phyloP scores from a whole-genome alignment of 1,139 yeast genomes.

The Kodamaea arcana region DNA sequence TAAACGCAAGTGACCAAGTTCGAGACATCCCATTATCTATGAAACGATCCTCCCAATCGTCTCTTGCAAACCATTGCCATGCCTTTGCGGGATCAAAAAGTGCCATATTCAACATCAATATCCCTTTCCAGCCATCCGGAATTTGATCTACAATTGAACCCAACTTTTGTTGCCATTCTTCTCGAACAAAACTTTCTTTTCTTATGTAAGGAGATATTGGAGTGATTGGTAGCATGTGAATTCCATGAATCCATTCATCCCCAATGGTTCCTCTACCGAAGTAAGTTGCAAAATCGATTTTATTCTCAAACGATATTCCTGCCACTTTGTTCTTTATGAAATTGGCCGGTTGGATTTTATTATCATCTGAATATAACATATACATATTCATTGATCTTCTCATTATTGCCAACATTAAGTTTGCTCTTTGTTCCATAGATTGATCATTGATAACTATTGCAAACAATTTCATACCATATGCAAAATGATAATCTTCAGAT shows the following conservation, averaged over 20 bases:
- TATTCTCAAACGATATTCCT: constrained; percentile 45
- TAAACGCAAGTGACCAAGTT: constrained; percentile 43
- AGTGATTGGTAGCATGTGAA: constrained; percentile 46
- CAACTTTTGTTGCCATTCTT: constrained; percentile 42
- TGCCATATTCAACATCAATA: constrained; percentile 38
- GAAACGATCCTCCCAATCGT: constrained; percentile 34
- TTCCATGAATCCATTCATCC: constrained; percentile 47
- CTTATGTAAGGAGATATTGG: constrained; percentile 41
- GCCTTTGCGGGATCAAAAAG: constrained; percentile 33
- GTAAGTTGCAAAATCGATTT: constrained; percentile 42
- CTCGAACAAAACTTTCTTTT: constrained; percentile 31
- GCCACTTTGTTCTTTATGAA: constrained; percentile 41
- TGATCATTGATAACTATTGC: constrained; percentile 31
- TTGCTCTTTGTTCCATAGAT: constrained; percentile 36
- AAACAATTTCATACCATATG: constrained; percentile 40
- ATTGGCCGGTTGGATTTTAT: constrained; percentile 34
- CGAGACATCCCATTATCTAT: constrained; percentile 45
- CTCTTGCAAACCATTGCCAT: constrained; percentile 38
- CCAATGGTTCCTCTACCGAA: constrained; percentile 42
- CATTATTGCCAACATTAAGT: constrained; percentile 42
- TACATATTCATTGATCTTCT: constrained; percentile 40
- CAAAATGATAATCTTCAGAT: constrained; percentile 45
- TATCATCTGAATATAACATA: constrained; percentile 39
- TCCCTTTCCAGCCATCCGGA: constrained; percentile 46
- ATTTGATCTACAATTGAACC: constrained; percentile 28